Percentiles rank a stretch among this genome's conserved stretches.
These are phyloP conservation scores for Grosmannia clavigera DNA, from an alignment of 2,329 filamentous ascomycete species.

Conservation along the genomic window DNA sequence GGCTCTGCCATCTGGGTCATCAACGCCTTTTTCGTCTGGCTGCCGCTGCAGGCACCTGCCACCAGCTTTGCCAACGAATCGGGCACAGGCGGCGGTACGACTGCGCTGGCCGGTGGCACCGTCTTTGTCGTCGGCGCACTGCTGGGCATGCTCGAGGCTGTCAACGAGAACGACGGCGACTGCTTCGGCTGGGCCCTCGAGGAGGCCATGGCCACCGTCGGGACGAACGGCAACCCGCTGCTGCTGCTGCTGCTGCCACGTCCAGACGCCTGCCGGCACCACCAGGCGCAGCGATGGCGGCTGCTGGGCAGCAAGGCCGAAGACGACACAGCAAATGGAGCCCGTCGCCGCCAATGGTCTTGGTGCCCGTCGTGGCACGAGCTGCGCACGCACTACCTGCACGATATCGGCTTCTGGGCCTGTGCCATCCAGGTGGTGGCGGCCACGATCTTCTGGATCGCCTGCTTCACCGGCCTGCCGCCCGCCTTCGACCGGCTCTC, in stretches of 20 bases:
- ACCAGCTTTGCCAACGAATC: slow-evolving; percentile 42
- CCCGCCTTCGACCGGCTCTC: slow-evolving; percentile 39
- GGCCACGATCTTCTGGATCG: slow-evolving; percentile 52
- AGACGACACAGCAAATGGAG: background rate
- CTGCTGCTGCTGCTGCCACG: background rate
- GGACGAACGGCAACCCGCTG: slow-evolving; percentile 8
- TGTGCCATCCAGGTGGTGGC: slow-evolving; percentile 42
- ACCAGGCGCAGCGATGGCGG: background rate
- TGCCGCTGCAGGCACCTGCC: slow-evolving; percentile 41
- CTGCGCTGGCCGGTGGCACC: slow-evolving; percentile 54
- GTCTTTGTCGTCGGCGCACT: slow-evolving; percentile 54
- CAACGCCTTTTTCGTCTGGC: slow-evolving; percentile 52
- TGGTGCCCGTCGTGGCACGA: slow-evolving; percentile 49
- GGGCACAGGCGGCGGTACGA: slow-evolving; percentile 43
- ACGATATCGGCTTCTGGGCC: slow-evolving; percentile 51
- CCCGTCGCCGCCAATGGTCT: slow-evolving; percentile 28
- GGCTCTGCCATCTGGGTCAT: slow-evolving; percentile 40
- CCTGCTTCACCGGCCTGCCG: slow-evolving; percentile 47
- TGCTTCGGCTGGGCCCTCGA: slow-evolving; percentile 61
- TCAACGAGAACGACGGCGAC: slow-evolving; percentile 52
- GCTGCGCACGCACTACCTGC: slow-evolving; percentile 45
- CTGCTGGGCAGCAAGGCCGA: background rate
- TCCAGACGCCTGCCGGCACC: background rate
- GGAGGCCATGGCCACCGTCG: slow-evolving; percentile 24
- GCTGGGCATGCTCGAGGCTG: slow-evolving; percentile 51